Base-by-base conservation (phyloP, 148 eudicot genomes). In the Rhododendron ovatum region DNA sequence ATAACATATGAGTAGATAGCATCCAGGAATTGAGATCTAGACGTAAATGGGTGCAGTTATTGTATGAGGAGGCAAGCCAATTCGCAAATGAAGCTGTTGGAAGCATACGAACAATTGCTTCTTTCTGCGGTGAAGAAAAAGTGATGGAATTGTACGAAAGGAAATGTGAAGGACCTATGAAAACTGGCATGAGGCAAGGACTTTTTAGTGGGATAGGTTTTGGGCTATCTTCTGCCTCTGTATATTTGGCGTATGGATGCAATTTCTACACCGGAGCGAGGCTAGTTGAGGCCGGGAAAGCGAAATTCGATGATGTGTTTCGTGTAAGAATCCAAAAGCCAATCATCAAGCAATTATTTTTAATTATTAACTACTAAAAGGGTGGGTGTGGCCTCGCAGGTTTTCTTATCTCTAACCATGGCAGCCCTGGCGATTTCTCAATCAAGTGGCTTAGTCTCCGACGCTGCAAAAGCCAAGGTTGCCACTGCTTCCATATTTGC, bases 41-140 rank as follows among this genome's bases (percentile, higher is more conserved):
- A 77, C 26, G 2, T 51, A 35, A 73, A 73, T 41, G 76, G 22
- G 51, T 88, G 84, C 88, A 93, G 95, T 85, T 85, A 57, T 88
- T 88, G 90, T 93, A 93, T 35, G 95, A 93, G 86, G 91, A 92
- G 84, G 98, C 98, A 24, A 95, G 94, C 90, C 98, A 94, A 89
- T 91, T 94, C 59, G 98, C 98, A 2, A 94, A 88, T 86, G 98
- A 94, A 80, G 98, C 98, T 6, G 95, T 93, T 9, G 94, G 95
- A 69, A 93, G 93, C 86, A 94, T 94, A 48, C 91, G 95, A 82
- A 95, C 98, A 35, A 92, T 95, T 78, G 95, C 98, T 59, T 94
- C 97, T 81, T 94, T 92, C 87, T 92, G 94, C 84, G 91, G 92
- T 0, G 93, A 57, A 57, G 63, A 57, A 57, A 57, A 57, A 57